phyloP scores from a whole-genome alignment of 108 stramenopile species.

The Cyclotella choctawhatcheeana region DNA sequence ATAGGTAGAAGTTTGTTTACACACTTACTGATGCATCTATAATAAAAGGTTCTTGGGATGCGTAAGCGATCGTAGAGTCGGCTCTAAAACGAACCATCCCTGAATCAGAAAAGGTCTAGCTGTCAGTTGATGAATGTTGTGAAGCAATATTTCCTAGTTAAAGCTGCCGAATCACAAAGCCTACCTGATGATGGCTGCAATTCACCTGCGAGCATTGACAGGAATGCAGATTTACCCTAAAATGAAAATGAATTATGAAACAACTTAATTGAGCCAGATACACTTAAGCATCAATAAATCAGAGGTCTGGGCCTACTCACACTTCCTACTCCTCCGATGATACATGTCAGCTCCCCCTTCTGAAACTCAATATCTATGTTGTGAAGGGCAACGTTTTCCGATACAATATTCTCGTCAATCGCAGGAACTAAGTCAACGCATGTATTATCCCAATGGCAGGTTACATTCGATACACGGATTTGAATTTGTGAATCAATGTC shows the following conservation, averaged over 20 bases:
- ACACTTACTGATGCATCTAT: conserved; percentile 90
- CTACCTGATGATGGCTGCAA: conserved; percentile 53
- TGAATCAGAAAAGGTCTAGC: too few relatives aligned
- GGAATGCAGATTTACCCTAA: too few relatives aligned
- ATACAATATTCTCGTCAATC: neutral
- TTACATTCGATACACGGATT: conserved; percentile 29
- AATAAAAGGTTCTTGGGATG: conserved; percentile 92
- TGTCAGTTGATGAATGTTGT: too few relatives aligned
- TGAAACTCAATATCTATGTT: neutral
- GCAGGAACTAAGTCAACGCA: neutral
- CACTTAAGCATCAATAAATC: too few relatives aligned
- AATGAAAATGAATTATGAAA: neutral
- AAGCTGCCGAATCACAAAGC: too few relatives aligned
- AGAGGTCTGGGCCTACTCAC: neutral
- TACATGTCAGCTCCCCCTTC: conserved; percentile 36
- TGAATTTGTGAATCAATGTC: neutral
- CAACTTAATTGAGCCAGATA: neutral
- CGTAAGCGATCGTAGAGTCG: conserved; percentile 73
- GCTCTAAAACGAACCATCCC: conserved; percentile 41
- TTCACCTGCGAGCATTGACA: conserved; percentile 51
- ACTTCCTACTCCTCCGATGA: conserved; percentile 68
- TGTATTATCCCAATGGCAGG: conserved; percentile 47
- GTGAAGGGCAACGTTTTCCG: neutral
- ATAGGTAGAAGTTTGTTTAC: too few relatives aligned
- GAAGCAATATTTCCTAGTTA: too few relatives aligned